Evolutionary conservation across 2,329 filamentous ascomycete genomes (phyloP), one percentile per base, ranked within the genome.

Genomic region (Dothideomycetes sp.): DNA sequence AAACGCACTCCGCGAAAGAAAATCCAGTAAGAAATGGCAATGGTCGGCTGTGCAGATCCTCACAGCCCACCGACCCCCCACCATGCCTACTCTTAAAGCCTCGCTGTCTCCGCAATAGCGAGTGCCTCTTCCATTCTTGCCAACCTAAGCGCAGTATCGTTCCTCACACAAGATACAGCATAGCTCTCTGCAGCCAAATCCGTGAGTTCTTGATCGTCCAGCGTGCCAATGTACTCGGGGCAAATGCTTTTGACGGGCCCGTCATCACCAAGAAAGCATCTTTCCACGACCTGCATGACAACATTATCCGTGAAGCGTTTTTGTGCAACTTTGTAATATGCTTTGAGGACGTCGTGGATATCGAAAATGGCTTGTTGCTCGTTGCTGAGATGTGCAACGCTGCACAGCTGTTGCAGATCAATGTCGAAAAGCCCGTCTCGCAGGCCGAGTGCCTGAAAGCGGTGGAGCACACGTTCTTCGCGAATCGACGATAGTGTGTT

Each of bases 281-380:
- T 29, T n/a, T 72, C 68, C 2, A 73, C 60, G 0, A 68, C 73
- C 45, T 82, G 78, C 44, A 70, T 68, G 49, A 66, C 76, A 2
- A 85, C 55, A 3, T 64, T 69, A 47, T 84, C 79, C 2, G 80
- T 67, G 42, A 84, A 81, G 0, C 77, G 69, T 49, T 73, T 72
- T 10, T 63, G 64, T 0, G 76, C 65, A 1, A 81, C 70, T 18
- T 73, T 66, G 59, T 84, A 83, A 54, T 79, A 84, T 2, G 69
- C 64, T 19, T 64, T 54, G 0, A 84, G 61, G 1, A 73, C 70
- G 43, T 82, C 71, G 40, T 80, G 73, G 4, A 83, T 69, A 8
- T 77, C 66, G 24, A 71, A 61, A 3, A 64, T 47, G 1, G 58
- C 55, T 31, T 66, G 55, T 4, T 65, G 50, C 0, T 56, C 53